Percentiles rank a stretch among this genome's conserved stretches.
phyloP scores from a whole-genome alignment of 2,329 filamentous ascomycete genomes.

The Ophiocordyceps camponoti-floridani region DNA sequence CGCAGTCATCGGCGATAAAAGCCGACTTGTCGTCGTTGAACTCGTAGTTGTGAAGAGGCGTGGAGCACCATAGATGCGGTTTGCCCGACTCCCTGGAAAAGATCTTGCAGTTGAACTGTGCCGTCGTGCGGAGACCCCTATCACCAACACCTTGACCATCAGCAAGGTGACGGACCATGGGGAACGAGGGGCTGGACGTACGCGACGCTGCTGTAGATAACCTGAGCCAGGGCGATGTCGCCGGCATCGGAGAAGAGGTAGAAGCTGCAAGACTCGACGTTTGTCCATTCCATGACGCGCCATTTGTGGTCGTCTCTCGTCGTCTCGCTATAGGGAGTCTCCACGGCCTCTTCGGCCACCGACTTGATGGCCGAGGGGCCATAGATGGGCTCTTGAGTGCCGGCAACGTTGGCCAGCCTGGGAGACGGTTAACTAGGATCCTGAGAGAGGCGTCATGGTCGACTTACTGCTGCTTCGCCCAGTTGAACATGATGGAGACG shows the following conservation, averaged over 20 bases:
- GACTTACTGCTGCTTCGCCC: slow-evolving; percentile 77
- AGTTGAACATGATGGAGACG: slow-evolving; percentile 59
- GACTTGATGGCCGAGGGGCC: slow-evolving; percentile 75
- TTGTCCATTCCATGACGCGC: slow-evolving; percentile 64
- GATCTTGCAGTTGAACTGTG: slow-evolving; percentile 89
- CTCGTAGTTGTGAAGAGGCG: slow-evolving; percentile 57
- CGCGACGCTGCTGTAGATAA: slow-evolving; percentile 97
- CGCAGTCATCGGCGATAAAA: slow-evolving; percentile 76
- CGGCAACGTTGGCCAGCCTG: slow-evolving; percentile 60
- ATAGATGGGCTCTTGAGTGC: slow-evolving; percentile 93
- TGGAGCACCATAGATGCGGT: slow-evolving; percentile 68
- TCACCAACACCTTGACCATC: slow-evolving; percentile 4
- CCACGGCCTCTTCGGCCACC: slow-evolving; percentile 64
- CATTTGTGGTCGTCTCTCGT: slow-evolving; percentile 67
- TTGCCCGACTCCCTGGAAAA: slow-evolving; percentile 59
- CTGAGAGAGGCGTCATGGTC: background rate
- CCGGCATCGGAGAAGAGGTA: slow-evolving; percentile 74
- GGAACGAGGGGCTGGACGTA: slow-evolving; percentile 26
- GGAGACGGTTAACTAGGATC: slow-evolving; percentile 2
- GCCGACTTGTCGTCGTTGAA: slow-evolving; percentile 71
- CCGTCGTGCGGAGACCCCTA: slow-evolving; percentile 77
- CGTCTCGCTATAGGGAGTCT: slow-evolving; percentile 64
- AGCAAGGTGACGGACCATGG: background rate
- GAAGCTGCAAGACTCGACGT: slow-evolving; percentile 88
- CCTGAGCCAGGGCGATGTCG: slow-evolving; percentile 60